phyloP scores from a whole-genome alignment of 371 early-diverging fungal genomes.

The Massospora cicadina region DNA sequence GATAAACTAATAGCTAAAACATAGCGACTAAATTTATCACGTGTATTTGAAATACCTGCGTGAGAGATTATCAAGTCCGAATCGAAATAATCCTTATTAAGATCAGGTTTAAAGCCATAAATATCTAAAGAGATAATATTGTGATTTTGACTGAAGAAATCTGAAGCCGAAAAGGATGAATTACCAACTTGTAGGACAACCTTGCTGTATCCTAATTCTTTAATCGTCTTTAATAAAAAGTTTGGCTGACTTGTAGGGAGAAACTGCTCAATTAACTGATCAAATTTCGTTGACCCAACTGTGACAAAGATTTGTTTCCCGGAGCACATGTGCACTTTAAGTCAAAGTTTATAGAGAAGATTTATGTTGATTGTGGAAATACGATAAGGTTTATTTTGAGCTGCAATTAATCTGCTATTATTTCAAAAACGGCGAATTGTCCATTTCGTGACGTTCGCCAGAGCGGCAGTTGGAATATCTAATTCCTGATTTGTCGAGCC shows the following conservation, averaged over 20 bases:
- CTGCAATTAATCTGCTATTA: too few relatives aligned
- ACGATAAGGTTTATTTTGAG: too few relatives aligned
- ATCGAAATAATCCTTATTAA: not conserved
- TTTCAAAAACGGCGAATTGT: too few relatives aligned
- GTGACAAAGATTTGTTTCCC: not conserved
- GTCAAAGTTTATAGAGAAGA: too few relatives aligned
- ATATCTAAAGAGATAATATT: not conserved
- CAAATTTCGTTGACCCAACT: slow-evolving; percentile 3
- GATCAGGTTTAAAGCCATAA: not conserved
- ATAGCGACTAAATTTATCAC: too few relatives aligned
- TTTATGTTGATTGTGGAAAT: too few relatives aligned
- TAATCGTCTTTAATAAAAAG: not conserved
- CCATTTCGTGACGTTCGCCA: too few relatives aligned
- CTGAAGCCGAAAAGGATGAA: not conserved
- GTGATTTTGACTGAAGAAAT: not conserved
- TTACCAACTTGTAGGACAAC: slow-evolving; percentile 2
- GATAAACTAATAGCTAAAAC: too few relatives aligned
- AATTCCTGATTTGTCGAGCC: too few relatives aligned
- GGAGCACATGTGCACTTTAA: too few relatives aligned
- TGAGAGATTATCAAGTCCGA: slow-evolving; percentile 3
- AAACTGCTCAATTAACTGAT: not conserved
- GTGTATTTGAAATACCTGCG: not conserved
- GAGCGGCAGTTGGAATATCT: too few relatives aligned
- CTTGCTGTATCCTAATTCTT: not conserved
- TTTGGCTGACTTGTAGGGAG: not conserved